Conservation (phyloP, 1,284 basidiomycete species). For the Cutaneotrichosporon sp. region DNA sequence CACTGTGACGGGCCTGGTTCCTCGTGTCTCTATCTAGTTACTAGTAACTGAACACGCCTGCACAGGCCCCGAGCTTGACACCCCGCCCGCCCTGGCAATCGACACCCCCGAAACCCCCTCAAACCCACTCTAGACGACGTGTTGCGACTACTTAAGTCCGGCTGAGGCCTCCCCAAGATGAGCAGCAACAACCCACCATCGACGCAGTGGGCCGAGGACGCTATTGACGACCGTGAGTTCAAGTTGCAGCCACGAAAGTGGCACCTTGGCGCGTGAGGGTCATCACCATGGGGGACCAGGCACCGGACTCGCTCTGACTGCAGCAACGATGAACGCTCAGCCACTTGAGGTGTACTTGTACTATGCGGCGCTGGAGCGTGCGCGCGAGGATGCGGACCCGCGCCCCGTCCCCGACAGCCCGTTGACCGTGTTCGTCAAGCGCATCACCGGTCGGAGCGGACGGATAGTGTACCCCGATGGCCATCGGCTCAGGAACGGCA, state of each 20-base stretch:
- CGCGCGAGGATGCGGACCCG: conserved; percentile 18
- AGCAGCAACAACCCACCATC: not conserved
- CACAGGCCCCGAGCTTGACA: too few relatives aligned
- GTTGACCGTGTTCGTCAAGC: conserved; percentile 16
- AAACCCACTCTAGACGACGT: too few relatives aligned
- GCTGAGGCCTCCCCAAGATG: too few relatives aligned
- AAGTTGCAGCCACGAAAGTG: not conserved
- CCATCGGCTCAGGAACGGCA: not conserved
- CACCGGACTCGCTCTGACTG: not conserved
- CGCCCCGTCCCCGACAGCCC: conserved; percentile 27
- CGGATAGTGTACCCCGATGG: conserved; percentile 12
- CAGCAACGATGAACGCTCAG: conserved; percentile 22
- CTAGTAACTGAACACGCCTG: too few relatives aligned
- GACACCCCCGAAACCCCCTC: too few relatives aligned
- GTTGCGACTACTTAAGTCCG: too few relatives aligned
- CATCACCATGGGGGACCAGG: too few relatives aligned
- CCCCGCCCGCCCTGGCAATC: too few relatives aligned
- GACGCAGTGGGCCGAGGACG: conserved; percentile 15
- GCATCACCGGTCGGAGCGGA: conserved; percentile 8
- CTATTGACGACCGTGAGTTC: conserved; percentile 19
- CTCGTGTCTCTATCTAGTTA: too few relatives aligned
- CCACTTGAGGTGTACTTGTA: conserved; percentile 26
- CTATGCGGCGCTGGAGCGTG: conserved; percentile 23
- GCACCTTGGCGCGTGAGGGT: too few relatives aligned
- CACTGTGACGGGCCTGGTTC: too few relatives aligned